These are phyloP conservation scores for Podila horticola DNA, from an alignment of 192 early-diverging fungal genomes.

Conservation along the genomic window DNA sequence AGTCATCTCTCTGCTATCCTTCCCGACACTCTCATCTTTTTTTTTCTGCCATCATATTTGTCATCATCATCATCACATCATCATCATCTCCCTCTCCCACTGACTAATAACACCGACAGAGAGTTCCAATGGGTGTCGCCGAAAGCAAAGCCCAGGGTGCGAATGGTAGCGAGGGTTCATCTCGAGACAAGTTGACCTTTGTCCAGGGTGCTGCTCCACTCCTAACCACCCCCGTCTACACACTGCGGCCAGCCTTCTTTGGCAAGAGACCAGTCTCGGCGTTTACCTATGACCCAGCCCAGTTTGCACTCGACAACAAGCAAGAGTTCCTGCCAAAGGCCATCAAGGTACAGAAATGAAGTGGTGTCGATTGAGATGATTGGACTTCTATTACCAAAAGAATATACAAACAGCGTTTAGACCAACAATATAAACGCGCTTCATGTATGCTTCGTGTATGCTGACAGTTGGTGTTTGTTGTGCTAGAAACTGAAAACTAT, in stretches of 20 bases:
- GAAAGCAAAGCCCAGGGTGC: constrained; percentile 35
- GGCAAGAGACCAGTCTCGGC: constrained; percentile 41
- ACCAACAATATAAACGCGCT: too few relatives aligned
- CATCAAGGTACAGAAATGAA: constrained; percentile 25
- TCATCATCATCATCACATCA: neutral
- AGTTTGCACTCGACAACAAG: constrained; percentile 40
- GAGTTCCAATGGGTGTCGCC: constrained; percentile 33
- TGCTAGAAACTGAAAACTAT: constrained; percentile 50
- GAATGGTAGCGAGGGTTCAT: constrained; percentile 27
- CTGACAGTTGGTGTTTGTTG: neutral
- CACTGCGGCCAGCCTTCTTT: constrained; percentile 29
- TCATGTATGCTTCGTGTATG: too few relatives aligned
- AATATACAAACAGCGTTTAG: neutral
- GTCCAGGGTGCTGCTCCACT: constrained; percentile 20
- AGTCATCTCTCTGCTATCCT: too few relatives aligned
- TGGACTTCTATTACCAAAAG: neutral
- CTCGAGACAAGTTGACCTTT: constrained; percentile 34
- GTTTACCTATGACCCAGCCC: constrained; percentile 42
- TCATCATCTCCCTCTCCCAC: neutral
- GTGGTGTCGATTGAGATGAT: too few relatives aligned
- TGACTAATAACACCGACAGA: neutral
- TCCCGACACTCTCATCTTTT: too few relatives aligned
- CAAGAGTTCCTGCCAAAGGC: constrained; percentile 50
- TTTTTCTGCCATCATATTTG: neutral
- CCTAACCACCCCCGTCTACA: constrained; percentile 26